These are phyloP conservation scores for Didymella sp. DNA, from an alignment of 2,329 filamentous ascomycete species.

Conservation along the genomic window DNA sequence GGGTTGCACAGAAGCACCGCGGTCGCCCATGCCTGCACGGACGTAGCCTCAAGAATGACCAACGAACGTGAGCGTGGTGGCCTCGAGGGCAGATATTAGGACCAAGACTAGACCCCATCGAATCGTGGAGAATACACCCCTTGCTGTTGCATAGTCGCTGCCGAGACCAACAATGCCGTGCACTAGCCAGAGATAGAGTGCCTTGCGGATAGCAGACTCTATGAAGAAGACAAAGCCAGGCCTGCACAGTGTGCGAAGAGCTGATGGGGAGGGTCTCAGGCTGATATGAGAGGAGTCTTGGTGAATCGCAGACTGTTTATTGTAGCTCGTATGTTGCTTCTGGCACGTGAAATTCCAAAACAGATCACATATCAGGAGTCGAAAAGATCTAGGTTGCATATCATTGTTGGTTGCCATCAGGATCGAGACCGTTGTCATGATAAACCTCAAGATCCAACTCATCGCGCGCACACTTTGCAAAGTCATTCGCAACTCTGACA, in stretches of 20 bases:
- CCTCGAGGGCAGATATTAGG: conserved; percentile 71
- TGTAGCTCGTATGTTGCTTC: conserved; percentile 51
- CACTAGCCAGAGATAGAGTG: conserved; percentile 74
- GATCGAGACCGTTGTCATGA: too few relatives aligned
- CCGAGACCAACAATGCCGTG: conserved; percentile 69
- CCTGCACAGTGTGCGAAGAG: conserved; percentile 60
- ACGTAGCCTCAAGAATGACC: conserved; percentile 70
- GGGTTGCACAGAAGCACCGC: conserved; percentile 18
- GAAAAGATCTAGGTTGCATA: too few relatives aligned
- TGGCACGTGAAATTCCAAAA: too few relatives aligned
- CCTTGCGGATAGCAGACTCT: conserved; percentile 72
- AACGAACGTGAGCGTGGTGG: conserved; percentile 69
- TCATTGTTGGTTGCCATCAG: too few relatives aligned
- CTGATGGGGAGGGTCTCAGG: conserved; percentile 43
- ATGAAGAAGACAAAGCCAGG: conserved; percentile 67
- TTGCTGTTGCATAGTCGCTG: conserved; percentile 71
- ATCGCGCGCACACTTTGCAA: too few relatives aligned
- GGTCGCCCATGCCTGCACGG: conserved; percentile 45
- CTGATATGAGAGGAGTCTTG: conserved; percentile 15
- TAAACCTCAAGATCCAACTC: too few relatives aligned
- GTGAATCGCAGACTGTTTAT: conserved; percentile 22
- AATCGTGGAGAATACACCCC: conserved; percentile 77
- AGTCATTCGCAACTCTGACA: too few relatives aligned
- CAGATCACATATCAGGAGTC: too few relatives aligned
- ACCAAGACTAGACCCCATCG: conserved; percentile 79